Evolutionary conservation across 768 basidiomycete genomes (phyloP).

Genomic region (Hericium erinaceus): DNA sequence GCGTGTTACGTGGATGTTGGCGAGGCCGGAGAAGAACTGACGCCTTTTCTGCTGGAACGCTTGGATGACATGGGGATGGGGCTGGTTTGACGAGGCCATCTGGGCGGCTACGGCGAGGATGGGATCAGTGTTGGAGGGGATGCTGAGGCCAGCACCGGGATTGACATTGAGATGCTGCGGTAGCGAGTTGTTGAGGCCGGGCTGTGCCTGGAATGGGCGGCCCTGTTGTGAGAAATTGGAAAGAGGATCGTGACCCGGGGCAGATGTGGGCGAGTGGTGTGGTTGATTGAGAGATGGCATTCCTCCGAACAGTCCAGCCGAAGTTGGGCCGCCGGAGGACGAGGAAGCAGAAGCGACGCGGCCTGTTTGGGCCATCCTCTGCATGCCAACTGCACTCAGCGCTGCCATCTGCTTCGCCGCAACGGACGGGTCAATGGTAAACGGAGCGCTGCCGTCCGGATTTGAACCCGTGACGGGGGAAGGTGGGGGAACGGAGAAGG

Average conservation of each 20-base stretch:
- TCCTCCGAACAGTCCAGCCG: constrained; percentile 57
- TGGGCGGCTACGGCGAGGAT: constrained; percentile 23
- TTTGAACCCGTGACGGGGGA: neutral
- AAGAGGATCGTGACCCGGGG: constrained; percentile 19
- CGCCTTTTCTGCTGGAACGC: constrained; percentile 44
- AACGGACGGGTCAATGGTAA: constrained; percentile 48
- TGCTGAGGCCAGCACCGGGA: constrained; percentile 5
- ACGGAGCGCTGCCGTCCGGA: constrained; percentile 1
- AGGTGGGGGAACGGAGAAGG: neutral
- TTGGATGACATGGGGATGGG: constrained; percentile 23
- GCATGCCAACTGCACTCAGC: constrained; percentile 53
- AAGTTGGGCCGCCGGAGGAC: constrained; percentile 47
- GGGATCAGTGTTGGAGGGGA: constrained; percentile 9
- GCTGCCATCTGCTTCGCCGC: constrained; percentile 79
- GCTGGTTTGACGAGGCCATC: constrained; percentile 26
- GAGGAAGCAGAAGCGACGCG: constrained; percentile 15
- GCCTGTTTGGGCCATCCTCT: constrained; percentile 39
- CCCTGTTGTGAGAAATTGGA: constrained; percentile 13
- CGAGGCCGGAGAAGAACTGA: constrained; percentile 51
- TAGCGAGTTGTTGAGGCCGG: constrained; percentile 24
- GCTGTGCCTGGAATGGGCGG: constrained; percentile 14
- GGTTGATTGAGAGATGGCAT: constrained; percentile 26
- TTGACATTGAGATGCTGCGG: constrained; percentile 26
- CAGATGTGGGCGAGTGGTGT: constrained; percentile 8
- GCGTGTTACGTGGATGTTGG: constrained; percentile 46